Base-by-base conservation (phyloP, 169 alveolate genomes). In the Cryptosporidium ubiquitum region DNA sequence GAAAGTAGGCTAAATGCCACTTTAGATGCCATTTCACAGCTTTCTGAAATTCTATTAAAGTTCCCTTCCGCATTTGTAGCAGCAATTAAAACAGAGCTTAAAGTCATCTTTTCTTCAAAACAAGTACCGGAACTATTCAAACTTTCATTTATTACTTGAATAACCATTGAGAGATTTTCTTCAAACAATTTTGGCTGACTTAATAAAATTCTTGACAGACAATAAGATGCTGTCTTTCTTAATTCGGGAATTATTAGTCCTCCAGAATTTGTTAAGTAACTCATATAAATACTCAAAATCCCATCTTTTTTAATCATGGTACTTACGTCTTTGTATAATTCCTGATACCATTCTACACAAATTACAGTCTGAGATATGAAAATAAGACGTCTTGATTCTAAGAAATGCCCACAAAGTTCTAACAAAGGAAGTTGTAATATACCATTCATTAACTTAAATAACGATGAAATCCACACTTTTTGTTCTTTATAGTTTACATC, bases 121-220 rank as follows among this genome's bases (percentile, higher is more conserved):
- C 70, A 37, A 52, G 42, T 29, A 23, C 40, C 18, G 1, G 29
- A 37, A 52, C 29, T 20, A 55, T 55, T 52, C 55, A 73, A 33
- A 7, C 26, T 18, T 29, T 73, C 20, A 20, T 57, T 73, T n/a
- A 73, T 39, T 37, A 40, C 26, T 20, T 31, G 18, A 31, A 73
- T 73, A 52, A 73, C 42, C 42, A 52, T 49, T 18, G 35, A n/a
- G 6, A 52, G 35, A 35, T 73, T 52, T 35, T 16, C 1, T 29
- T 49, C 47, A 37, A 73, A 73, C 16, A 73, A 9, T 52, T 73
- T 52, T 31, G 85, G 55, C 31, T 73, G 18, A 47, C 29, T 73
- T 39, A 73, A 31, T 9, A 73, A 16, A 10, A 73, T 52, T 57
- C 64, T 73, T 52, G 85, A 55, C 5, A 73, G 39, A 33, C 44